Conservation (phyloP, 2,329 filamentous ascomycete genomes). For the Knufia petricola region DNA sequence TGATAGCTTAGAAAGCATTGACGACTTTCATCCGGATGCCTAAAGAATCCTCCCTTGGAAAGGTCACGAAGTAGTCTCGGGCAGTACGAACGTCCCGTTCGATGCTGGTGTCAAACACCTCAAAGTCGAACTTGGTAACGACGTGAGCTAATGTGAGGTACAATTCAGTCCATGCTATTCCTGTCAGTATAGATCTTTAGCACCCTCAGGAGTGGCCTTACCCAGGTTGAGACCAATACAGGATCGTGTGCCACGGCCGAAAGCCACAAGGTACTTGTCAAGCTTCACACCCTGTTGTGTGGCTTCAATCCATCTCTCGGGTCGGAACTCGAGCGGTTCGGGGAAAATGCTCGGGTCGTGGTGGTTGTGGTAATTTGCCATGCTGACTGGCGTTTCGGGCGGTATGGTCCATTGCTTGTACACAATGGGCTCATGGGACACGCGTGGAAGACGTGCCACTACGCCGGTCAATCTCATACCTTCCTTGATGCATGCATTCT, state of each 20-base stretch:
- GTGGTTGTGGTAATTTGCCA: slow-evolving; percentile 16
- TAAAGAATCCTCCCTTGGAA: slow-evolving; percentile 6
- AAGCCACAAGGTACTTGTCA: neutral
- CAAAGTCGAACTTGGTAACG: slow-evolving; percentile 13
- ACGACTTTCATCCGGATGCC: slow-evolving; percentile 7
- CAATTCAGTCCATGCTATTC: slow-evolving; percentile 14
- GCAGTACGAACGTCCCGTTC: slow-evolving; percentile 13
- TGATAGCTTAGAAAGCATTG: too few species aligned
- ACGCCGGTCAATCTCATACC: slow-evolving; percentile 22
- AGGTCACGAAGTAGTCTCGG: slow-evolving; percentile 16
- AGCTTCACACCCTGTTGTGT: neutral
- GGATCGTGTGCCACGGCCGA: neutral
- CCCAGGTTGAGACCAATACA: neutral
- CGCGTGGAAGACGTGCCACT: slow-evolving; percentile 15
- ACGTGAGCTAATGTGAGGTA: slow-evolving; percentile 16
- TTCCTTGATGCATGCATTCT: slow-evolving; percentile 25
- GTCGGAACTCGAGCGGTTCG: slow-evolving; percentile 8
- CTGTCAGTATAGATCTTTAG: neutral
- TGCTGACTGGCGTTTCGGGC: slow-evolving; percentile 17
- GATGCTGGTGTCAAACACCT: slow-evolving; percentile 16
- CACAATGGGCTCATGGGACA: slow-evolving; percentile 20
- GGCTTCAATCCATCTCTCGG: slow-evolving; percentile 13
- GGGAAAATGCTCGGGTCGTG: slow-evolving; percentile 15
- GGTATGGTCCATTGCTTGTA: slow-evolving; percentile 28
- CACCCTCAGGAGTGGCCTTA: neutral